Evolutionary conservation across 2,329 filamentous ascomycete genomes (phyloP).

Genomic region (Scedosporium aurantiacum): DNA sequence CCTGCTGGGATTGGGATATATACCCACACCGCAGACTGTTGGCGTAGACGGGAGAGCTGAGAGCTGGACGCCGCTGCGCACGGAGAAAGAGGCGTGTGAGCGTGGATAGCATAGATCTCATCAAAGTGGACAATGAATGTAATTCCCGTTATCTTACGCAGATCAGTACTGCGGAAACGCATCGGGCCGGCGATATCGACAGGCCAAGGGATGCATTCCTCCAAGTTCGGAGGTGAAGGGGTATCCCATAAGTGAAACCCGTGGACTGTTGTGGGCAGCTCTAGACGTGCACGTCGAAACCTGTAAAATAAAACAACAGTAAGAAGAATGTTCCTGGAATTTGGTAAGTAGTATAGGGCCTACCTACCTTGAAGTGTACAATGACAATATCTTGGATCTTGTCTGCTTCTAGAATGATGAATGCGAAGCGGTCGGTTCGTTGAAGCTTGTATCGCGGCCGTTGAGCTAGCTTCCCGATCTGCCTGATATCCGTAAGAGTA

Average conservation of each 20-base stretch:
- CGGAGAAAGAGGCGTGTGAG: slow-evolving; percentile 8
- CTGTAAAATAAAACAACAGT: background rate
- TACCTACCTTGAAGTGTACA: background rate
- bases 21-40: slow-evolving; percentile 9
- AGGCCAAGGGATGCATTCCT: slow-evolving; percentile 8
- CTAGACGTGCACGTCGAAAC: slow-evolving; percentile 6
- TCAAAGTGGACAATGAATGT: slow-evolving; percentile 8
- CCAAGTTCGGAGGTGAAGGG: slow-evolving; percentile 8
- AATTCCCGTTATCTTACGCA: slow-evolving; percentile 5
- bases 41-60: slow-evolving; percentile 7
- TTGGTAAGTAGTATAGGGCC: background rate
- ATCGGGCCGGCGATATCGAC: slow-evolving; percentile 1
- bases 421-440: slow-evolving; percentile 3
- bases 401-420: slow-evolving; percentile 5
- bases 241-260: slow-evolving; percentile 11
- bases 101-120: slow-evolving; percentile 9
- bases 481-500: slow-evolving; percentile 9
- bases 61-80: slow-evolving; percentile 8
- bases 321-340: background rate
- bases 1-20: slow-evolving; percentile 10
- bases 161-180: slow-evolving; percentile 9
- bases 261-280: slow-evolving; percentile 5
- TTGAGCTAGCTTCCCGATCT: slow-evolving; percentile 8
- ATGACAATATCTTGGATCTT: slow-evolving; percentile 1
- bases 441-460: background rate